Evolutionary conservation across 495 filamentous ascomycete genomes (phyloP), one percentile per base, ranked within the genome.

Genomic region (Penicillium roqueforti): DNA sequence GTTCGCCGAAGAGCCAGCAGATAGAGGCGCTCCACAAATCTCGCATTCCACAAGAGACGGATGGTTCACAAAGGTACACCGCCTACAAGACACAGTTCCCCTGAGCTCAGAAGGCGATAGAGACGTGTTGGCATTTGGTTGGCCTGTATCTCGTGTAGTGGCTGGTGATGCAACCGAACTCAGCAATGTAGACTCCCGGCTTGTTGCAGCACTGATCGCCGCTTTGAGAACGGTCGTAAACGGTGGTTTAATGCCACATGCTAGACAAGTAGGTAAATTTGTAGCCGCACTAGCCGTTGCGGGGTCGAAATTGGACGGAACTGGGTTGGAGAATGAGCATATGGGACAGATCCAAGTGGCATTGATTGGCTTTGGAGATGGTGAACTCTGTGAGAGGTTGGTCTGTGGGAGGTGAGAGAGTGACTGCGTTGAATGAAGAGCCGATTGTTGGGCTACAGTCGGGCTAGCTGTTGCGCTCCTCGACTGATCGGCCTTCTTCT

Each of bases 301-400:
- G 0, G 88, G 84, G 53, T 96, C 91, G 62, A 97, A 97, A 65
- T 95, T 96, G 14, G 87, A 87, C 1, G 93, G 91, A 2, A 97
- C 82, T 0, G 89, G 87, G 62, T 99, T 99, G n/a, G 93, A 95
- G 65, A 96, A 92, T 40, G 88, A 91, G 73, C 93, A 98, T 65
- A 98, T 97, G 3, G 89, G 87, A 74, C 95, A 98, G 41, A 98
- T 85, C 93, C 93, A 98, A n/a, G 92, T 96, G 4, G 88, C 91
- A 62, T 75, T 81, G 38, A 71, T 57, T 11, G 63, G 62, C 32
- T 70, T 67, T 6, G 69, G 62, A 26, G 72, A 57, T 3, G 62
- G 49, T 1, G 61, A 51, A 13, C 56, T 57, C n/a, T 61, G 62
- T 9, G 63, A 46, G 9, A 32, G 28, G 7, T 48, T 55, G 7